Evolutionary conservation across 1,284 basidiomycete species (phyloP).

Genomic region (Hemileia vastatrix): DNA sequence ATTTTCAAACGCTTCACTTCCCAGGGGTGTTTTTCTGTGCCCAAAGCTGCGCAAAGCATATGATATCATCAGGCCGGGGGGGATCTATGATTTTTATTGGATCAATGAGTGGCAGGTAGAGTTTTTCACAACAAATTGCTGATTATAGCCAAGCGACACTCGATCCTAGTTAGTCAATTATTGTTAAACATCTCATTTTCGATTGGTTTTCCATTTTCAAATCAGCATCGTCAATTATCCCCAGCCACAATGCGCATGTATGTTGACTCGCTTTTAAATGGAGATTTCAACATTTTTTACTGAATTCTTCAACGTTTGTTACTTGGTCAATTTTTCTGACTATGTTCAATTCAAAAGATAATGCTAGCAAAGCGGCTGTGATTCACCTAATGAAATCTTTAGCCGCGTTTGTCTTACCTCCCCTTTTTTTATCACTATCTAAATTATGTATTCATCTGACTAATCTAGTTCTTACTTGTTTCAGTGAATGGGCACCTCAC

Average conservation of each 20-base stretch:
- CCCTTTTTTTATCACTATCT: too few species aligned
- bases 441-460: neutral
- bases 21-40: slow-evolving; percentile 21
- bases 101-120: slow-evolving; percentile 21
- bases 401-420: slow-evolving; percentile 7
- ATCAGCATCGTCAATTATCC: slow-evolving; percentile 19
- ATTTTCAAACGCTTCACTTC: neutral
- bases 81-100: slow-evolving; percentile 23
- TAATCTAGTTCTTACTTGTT: too few species aligned
- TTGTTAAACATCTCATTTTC: neutral
- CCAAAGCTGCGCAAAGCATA: slow-evolving; percentile 22
- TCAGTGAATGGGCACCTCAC: slow-evolving; percentile 21
- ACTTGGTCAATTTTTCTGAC: neutral
- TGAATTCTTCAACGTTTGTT: neutral
- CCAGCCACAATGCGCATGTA: slow-evolving; percentile 20
- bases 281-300: neutral
- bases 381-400: slow-evolving; percentile 22
- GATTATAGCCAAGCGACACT: too few species aligned
- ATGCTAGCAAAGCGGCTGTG: slow-evolving; percentile 20
- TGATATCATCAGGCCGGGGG: slow-evolving; percentile 18
- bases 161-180: neutral
- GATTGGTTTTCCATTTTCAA: neutral
- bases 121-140: neutral
- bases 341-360: too few species aligned
- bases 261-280: neutral